Conservation (phyloP, 2,329 filamentous ascomycete species). For the Fusarium clavum region DNA sequence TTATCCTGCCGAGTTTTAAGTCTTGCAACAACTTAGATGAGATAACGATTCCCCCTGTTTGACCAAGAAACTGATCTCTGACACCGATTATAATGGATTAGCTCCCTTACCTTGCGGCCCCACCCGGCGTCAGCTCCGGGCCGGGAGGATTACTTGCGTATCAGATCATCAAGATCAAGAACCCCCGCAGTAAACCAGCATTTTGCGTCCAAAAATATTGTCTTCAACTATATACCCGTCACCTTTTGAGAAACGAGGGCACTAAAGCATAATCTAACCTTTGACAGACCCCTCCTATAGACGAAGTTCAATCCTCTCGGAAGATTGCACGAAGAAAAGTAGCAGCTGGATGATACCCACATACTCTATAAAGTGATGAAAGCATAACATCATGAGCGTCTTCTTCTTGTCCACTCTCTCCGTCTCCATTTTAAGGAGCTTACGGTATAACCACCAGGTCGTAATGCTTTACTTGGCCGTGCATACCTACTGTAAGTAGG, state of each 20-base stretch:
- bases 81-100: not conserved
- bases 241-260: not conserved
- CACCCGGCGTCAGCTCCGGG: not conserved
- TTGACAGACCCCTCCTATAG: not conserved
- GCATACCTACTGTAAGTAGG: conserved; percentile 1
- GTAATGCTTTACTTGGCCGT: conserved; percentile 5
- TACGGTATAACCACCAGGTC: not conserved
- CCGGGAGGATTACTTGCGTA: not conserved
- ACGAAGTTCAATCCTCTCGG: not conserved
- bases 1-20: not conserved
- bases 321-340: not conserved
- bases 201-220: too few relatives aligned
- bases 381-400: conserved; percentile 7
- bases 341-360: not conserved
- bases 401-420: not conserved
- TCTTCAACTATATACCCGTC: not conserved
- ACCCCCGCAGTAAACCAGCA: not conserved
- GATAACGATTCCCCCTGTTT: not conserved
- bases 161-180: not conserved
- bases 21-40: not conserved
- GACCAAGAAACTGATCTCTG: not conserved
- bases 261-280: not conserved
- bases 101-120: not conserved
- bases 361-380: not conserved
- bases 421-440: not conserved